A percentile compares a stretch with the other conserved stretches of the same genome.
Evolutionary conservation across 2,329 filamentous ascomycete species (phyloP).

Genomic region (Knoxdaviesia proteae): DNA sequence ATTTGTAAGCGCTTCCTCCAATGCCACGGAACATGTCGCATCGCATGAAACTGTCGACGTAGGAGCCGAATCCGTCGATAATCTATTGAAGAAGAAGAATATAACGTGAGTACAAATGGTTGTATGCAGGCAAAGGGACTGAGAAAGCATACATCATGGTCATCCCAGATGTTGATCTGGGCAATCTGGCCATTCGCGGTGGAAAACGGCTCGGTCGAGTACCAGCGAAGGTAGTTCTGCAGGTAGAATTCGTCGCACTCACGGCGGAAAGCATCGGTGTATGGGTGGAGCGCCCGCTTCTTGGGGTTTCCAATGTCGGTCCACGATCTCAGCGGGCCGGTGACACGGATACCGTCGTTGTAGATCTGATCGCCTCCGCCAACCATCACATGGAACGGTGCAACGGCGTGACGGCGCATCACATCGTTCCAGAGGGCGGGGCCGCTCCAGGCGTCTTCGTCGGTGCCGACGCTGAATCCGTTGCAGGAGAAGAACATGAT

Average conservation of each 20-base stretch:
- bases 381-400: constrained; percentile 87
- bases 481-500: constrained; percentile 99
- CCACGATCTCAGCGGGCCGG: constrained; percentile 67
- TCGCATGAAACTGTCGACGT: constrained; percentile 82
- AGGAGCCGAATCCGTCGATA: constrained; percentile 84
- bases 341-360: constrained; percentile 77
- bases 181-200: constrained; percentile 78
- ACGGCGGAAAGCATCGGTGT: constrained; percentile 57
- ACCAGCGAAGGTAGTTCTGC: constrained; percentile 73
- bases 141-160: constrained; percentile 49
- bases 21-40: constrained; percentile 83
- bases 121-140: not conserved
- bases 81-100: constrained; percentile 34
- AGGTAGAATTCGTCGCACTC: constrained; percentile 84
- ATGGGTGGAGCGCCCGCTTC: constrained; percentile 59
- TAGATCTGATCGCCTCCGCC: constrained; percentile 94
- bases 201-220: constrained; percentile 64
- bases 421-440: constrained; percentile 94
- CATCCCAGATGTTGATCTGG: constrained; percentile 96
- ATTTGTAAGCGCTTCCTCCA: constrained; percentile 85
- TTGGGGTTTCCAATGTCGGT: constrained; percentile 64
- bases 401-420: constrained; percentile 53
- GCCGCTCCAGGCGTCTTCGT: constrained; percentile 70
- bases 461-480: constrained; percentile 76
- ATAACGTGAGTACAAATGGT: too few relatives aligned